Base-by-base conservation (phyloP, 176 grass and related monocot species). In the Eleusine coracana region DNA sequence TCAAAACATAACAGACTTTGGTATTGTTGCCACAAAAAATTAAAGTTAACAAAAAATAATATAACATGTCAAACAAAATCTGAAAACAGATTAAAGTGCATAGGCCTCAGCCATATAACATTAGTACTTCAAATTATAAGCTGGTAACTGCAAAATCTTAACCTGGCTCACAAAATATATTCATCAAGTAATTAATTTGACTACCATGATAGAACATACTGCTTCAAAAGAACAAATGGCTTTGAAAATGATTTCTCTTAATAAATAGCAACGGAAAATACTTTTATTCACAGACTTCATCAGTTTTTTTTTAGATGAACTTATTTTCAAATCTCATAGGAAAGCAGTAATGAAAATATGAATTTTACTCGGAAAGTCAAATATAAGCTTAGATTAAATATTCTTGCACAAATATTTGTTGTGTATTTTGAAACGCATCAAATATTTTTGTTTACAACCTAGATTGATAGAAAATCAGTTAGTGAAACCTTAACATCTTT, bases 361-460 rank as follows among this genome's bases (percentile, higher is more conserved):
- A 34, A 49, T 0, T 73, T 50, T 73, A 5, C 42, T 61, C 23
- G 20, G 4, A 15, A 82, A 73, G 62, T 51, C 69, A 64, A 37
- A 61, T 25, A 44, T 6, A 51, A 36, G 28, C n/a, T 39, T 74
- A 63, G 7, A 66, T 10, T 6, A 50, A 61, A 27, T 82, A 13
- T 29, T 49, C 5, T 7, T 40, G 4, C 48, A 40, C 36, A 42
- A 66, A 80, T n/a, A 58, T 80, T 12, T 38, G 8, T 81, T 18
- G 20, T 25, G 38, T 44, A 31, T 60, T 56, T 40, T 5, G 5
- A 20, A 59, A 70, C 58, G 51, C 67, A 70, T 71, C 34, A 29
- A 39, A 52, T 59, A 68, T 56, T 44, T 40, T n/a, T 10, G 5
- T 68, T 55, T 70, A 49, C 77, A 80, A 50, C 44, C 29, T 79